phyloP scores from a whole-genome alignment of 805 yeast genomes.

The Candida andamanensis region DNA sequence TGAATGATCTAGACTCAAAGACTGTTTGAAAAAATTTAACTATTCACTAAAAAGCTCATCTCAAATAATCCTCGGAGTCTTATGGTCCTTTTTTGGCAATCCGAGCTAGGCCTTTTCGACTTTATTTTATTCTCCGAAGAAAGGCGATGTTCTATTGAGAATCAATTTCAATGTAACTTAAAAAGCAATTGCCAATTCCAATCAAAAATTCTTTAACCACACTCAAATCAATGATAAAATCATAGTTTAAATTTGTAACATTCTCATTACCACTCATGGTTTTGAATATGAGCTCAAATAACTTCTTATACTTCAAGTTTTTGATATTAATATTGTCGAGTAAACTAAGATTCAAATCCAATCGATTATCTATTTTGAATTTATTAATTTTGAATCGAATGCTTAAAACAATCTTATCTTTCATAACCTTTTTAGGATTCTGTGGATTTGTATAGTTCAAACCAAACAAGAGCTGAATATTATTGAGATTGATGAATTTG shows the following conservation, averaged over 20 bases:
- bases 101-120: no score
- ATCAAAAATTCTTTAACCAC: slow-evolving; percentile 26
- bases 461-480: slow-evolving; percentile 26
- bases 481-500: slow-evolving; percentile 24
- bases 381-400: slow-evolving; percentile 25
- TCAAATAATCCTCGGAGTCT: no score
- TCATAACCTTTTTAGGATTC: slow-evolving; percentile 27
- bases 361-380: slow-evolving; percentile 18
- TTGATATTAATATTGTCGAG: slow-evolving; percentile 33
- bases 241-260: slow-evolving; percentile 32
- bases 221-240: slow-evolving; percentile 26
- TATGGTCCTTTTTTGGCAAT: no score
- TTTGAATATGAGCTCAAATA: slow-evolving; percentile 34
- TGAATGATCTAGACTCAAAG: no score
- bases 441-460: slow-evolving; percentile 21
- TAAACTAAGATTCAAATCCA: slow-evolving; percentile 23
- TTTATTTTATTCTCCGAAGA: no score
- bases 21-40: no score
- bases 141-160: no score
- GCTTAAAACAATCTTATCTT: slow-evolving; percentile 27
- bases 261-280: slow-evolving; percentile 12
- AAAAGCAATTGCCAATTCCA: slow-evolving; percentile 25
- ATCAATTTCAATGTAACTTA: slow-evolving; percentile 8
- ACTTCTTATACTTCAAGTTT: slow-evolving; percentile 32
- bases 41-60: no score